Conservation (phyloP, 495 filamentous ascomycete genomes). For the Penicillium riverlandense region DNA sequence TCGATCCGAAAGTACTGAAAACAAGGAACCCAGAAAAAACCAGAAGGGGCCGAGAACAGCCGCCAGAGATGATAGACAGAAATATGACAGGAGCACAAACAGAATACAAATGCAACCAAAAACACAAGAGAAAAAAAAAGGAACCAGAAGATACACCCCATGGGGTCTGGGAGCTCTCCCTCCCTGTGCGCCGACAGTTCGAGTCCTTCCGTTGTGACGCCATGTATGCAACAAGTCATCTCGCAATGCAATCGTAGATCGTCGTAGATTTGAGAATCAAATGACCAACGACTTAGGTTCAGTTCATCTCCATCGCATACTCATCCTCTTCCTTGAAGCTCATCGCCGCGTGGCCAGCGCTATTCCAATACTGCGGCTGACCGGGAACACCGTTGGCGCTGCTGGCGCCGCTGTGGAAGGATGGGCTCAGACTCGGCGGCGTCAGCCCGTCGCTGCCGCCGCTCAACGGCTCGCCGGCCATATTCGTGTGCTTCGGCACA, state of each 20-base stretch:
- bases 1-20: too few species aligned
- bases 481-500: conserved; percentile 88
- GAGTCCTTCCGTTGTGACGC: conserved; percentile 26
- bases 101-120: conserved; percentile 10
- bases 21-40: too few species aligned
- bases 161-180: conserved; percentile 16
- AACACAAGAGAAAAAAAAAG: conserved; percentile 15
- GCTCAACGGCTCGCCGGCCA: conserved; percentile 69
- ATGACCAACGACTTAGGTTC: conserved; percentile 4
- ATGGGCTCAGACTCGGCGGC: conserved; percentile 65
- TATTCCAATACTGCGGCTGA: conserved; percentile 63
- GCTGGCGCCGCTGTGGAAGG: conserved; percentile 52
- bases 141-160: conserved; percentile 12
- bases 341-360: conserved; percentile 57
- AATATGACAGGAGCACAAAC: too few species aligned
- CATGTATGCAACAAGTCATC: conserved; percentile 35
- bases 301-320: conserved; percentile 73
- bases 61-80: too few species aligned
- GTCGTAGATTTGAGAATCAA: neutral
- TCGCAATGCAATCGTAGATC: conserved; percentile 8
- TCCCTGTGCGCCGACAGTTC: conserved; percentile 27
- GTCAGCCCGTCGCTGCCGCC: conserved; percentile 36
- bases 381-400: conserved; percentile 43
- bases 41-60: too few species aligned
- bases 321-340: conserved; percentile 91